Percentiles rank a stretch among this genome's conserved stretches.
Conservation (phyloP, 2,329 filamentous ascomycete species). For the Hysterium pulicare region DNA sequence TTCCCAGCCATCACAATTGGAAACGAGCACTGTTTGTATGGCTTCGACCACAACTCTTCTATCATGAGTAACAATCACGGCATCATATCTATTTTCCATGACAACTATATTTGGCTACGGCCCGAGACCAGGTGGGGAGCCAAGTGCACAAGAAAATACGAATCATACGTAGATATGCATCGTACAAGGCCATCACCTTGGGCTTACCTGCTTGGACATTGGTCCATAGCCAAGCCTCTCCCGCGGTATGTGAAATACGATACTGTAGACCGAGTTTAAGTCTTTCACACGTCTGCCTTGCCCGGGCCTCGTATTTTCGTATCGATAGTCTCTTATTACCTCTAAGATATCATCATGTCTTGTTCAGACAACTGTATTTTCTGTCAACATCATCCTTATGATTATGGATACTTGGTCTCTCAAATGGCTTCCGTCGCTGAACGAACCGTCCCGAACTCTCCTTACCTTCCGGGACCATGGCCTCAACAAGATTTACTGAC, state of each 20-base stretch:
- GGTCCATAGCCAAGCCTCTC: no score
- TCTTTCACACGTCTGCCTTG: neutral
- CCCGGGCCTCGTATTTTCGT: neutral
- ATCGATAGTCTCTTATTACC: neutral
- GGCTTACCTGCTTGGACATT: neutral
- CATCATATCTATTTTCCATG: no score
- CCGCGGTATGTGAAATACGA: no score
- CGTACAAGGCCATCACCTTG: neutral
- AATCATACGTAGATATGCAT: no score
- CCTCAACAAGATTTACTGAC: neutral
- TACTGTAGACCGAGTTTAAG: no score
- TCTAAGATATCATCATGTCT: neutral
- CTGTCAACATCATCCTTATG: neutral
- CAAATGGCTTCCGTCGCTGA: neutral
- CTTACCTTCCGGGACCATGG: neutral
- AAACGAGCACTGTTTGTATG: no score
- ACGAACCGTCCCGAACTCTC: neutral
- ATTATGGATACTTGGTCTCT: neutral
- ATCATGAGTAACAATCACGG: no score
- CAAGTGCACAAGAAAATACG: neutral
- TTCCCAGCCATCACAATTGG: no score
- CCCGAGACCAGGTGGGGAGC: neutral
- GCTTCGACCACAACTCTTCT: no score
- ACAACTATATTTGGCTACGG: no score
- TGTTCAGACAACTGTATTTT: neutral